Base-by-base conservation (phyloP, 2,329 filamentous ascomycete species). In the Fusarium sp. region DNA sequence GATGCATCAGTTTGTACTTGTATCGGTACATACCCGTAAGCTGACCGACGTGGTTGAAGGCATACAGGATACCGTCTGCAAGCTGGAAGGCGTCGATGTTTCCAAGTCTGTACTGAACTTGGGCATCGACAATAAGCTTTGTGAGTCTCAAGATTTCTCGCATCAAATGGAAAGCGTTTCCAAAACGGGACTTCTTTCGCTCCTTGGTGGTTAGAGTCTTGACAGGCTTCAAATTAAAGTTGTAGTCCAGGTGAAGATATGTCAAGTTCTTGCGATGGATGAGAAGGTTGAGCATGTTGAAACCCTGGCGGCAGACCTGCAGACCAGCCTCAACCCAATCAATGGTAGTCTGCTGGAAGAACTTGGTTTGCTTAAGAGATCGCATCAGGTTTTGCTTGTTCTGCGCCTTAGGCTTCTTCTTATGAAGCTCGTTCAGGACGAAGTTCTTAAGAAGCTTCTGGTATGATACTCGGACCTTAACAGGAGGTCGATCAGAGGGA, bases 1-100 rank as follows among this genome's bases (percentile, higher is more conserved):
- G 96, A 78, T 99, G 96, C 96, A 99, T 99, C 57, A 99, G 86
- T 85, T 99, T 99, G 84, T 99, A 99, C 85, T 99, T 99, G 87
- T 99, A 99, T 64, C 96, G 92, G 82, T 99, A 99, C 96, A 99
- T 99, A 78, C 96, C 96, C 17, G 96, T 99, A 65, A 99, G 84
- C 80, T 99, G 96, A 65, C 96, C 96, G 58, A 99, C 96, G 73
- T 99, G 96, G 81, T 99, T 99, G 83, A 99, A 99, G 19, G 96
- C 96, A 74, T 99, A 99, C n/a, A 98, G 84, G 58, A 99, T 99
- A 79, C 96, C 96, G 79, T 99, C 96, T 5, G 96, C 96, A 69
- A 99, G 89, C 79, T 99, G 96, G 84, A 99, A 99, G 37, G 96
- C 96, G 79, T 99, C 96, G 67, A 99, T 98, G 75, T 99, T 99